Evolutionary conservation across 371 early-diverging fungal species (phyloP), one percentile per base, ranked within the genome.

Genomic region (Mucor sp.): DNA sequence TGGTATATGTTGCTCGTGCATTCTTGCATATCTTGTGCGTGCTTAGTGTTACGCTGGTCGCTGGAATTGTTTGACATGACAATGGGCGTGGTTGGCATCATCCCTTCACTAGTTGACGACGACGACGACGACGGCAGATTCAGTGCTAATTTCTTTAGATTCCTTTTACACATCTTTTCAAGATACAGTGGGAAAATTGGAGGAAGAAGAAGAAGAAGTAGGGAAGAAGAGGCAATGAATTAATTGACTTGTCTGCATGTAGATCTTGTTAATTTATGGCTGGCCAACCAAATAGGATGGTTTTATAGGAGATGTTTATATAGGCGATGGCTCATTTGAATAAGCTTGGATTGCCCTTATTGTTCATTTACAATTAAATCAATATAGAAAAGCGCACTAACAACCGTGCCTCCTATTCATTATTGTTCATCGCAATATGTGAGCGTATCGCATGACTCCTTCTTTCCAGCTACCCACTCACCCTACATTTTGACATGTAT

Each of bases 251-350:
- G 35, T 41, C 60, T 65, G 69, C 59, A 56, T 70, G 58, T 43
- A 70, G 66, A 70, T 68, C 59, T 32, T 33, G 37, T 60, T 61
- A 62, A 68, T 44, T 57, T 62, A 60, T 39, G 30, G 28, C 53
- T 61, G 55, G 15, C 70, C 68, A 67, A 60, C 56, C 61, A 62
- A 27, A n/a, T 14, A n/a, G 12, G 6, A 56, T 56, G 23, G 15
- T 25, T 27, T 11, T 23, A 53, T 53, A 53, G 27, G 53, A 25
- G 53, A 53, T 53, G 44, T 17, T 43, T 1, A 15, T 5, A 44
- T n/a, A 6, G 30, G 30, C 4, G 19, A 44, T 44, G n/a, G 17
- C 19, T n/a, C 44, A 44, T 19, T n/a, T 44, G 21, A 23, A 50
- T 14, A 19, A 4, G 50, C 21, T 21, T 25, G 25, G 6, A 23